Evolutionary conservation across 2,329 filamentous ascomycete species (phyloP).

Genomic region (Orbilia brochopaga): DNA sequence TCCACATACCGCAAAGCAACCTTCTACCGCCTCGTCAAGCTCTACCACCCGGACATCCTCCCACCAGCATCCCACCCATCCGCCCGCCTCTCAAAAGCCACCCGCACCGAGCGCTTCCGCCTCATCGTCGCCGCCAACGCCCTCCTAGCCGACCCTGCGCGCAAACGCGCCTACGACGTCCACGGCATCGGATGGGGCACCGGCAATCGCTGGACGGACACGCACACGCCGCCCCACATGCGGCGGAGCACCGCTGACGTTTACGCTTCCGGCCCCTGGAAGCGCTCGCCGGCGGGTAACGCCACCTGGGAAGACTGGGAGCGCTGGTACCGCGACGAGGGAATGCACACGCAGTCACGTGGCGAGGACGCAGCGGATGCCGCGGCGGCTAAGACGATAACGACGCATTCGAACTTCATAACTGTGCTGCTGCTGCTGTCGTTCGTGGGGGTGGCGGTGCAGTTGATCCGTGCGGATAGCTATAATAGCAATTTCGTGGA

Average conservation of each 20-base stretch:
- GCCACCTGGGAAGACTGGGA: slow-evolving; percentile 99
- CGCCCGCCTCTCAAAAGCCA: slow-evolving; percentile 64
- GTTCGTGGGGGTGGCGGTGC: slow-evolving; percentile 46
- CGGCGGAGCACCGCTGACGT: slow-evolving; percentile 57
- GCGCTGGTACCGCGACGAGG: slow-evolving; percentile 69
- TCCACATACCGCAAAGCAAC: slow-evolving; percentile 67
- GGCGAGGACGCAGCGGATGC: slow-evolving; percentile 56
- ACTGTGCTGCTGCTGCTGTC: slow-evolving; percentile 66
- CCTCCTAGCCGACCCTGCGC: slow-evolving; percentile 80
- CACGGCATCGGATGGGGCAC: slow-evolving; percentile 79
- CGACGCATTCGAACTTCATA: slow-evolving; percentile 64
- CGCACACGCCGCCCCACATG: slow-evolving; percentile 71
- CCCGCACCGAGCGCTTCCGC: slow-evolving; percentile 84
- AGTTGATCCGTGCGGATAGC: slow-evolving; percentile 44
- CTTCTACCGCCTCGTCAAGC: slow-evolving; percentile 90
- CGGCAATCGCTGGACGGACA: slow-evolving; percentile 74
- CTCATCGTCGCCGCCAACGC: slow-evolving; percentile 86
- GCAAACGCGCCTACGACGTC: slow-evolving; percentile 79
- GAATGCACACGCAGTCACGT: slow-evolving; percentile 53
- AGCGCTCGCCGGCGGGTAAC: slow-evolving; percentile 68
- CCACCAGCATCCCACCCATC: slow-evolving; percentile 59
- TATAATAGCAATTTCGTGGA: slow-evolving; percentile 58
- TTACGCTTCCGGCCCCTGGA: slow-evolving; percentile 52
- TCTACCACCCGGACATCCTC: slow-evolving; percentile 86
- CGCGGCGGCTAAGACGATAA: slow-evolving; percentile 59